Evolutionary conservation across 2,329 filamentous ascomycete species (phyloP).

Genomic region (Penicillium sp.): DNA sequence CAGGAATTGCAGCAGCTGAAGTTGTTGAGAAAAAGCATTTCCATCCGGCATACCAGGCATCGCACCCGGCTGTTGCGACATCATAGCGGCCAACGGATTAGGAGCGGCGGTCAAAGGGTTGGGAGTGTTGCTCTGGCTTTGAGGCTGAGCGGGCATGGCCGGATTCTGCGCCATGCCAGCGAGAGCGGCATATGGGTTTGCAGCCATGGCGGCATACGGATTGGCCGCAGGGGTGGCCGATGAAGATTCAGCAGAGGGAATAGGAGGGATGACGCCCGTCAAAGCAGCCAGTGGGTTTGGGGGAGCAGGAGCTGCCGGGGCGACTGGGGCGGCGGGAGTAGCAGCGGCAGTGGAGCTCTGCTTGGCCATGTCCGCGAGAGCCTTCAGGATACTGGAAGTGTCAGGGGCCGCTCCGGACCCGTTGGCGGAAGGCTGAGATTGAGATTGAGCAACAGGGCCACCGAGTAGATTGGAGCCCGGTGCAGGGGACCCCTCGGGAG

Average conservation of each 20-base stretch:
- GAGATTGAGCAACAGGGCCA: slow-evolving; percentile 6
- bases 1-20: slow-evolving; percentile 68
- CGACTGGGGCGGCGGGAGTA: slow-evolving; percentile 42
- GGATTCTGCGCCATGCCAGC: slow-evolving; percentile 32
- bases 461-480: slow-evolving; percentile 40
- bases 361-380: slow-evolving; percentile 72
- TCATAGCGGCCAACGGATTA: slow-evolving; percentile 39
- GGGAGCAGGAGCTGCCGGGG: slow-evolving; percentile 32
- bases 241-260: slow-evolving; percentile 41
- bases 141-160: slow-evolving; percentile 29
- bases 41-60: slow-evolving; percentile 28
- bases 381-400: slow-evolving; percentile 65
- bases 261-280: slow-evolving; percentile 42
- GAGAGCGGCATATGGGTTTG: slow-evolving; percentile 44
- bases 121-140: slow-evolving; percentile 37
- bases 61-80: slow-evolving; percentile 32
- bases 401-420: slow-evolving; percentile 43
- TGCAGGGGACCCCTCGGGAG: slow-evolving; percentile 53
- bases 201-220: slow-evolving; percentile 41
- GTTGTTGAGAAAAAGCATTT: slow-evolving; percentile 59
- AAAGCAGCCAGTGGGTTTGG: slow-evolving; percentile 46
- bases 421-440: slow-evolving; percentile 21
- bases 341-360: slow-evolving; percentile 57
- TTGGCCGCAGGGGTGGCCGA: slow-evolving; percentile 53
- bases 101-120: slow-evolving; percentile 38